phyloP scores from a whole-genome alignment of 768 basidiomycete genomes.

The Termitomyces sp. region DNA sequence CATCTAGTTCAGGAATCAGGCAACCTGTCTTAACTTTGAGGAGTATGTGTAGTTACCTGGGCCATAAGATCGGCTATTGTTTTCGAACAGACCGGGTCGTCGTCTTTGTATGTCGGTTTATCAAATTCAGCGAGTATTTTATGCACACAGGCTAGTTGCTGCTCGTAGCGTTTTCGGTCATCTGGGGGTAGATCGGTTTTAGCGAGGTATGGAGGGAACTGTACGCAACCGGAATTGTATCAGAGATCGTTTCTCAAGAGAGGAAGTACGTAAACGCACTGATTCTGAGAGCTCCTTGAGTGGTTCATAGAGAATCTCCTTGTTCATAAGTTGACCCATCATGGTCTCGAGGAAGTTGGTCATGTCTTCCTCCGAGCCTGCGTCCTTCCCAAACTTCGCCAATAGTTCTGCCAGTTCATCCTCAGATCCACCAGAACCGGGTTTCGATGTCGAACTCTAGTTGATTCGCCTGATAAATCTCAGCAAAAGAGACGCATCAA shows the following conservation, averaged over 20 bases:
- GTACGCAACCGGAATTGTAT: not conserved
- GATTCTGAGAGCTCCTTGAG: conserved; percentile 74
- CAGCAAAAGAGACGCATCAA: not conserved
- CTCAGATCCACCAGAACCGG: conserved; percentile 17
- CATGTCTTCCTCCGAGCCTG: conserved; percentile 44
- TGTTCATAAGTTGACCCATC: conserved; percentile 78
- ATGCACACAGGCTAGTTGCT: conserved; percentile 52
- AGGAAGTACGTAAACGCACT: conserved; percentile 29
- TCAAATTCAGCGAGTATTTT: conserved; percentile 67
- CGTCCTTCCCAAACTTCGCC: conserved; percentile 31
- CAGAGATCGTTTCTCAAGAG: not conserved
- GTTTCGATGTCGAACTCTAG: conserved; percentile 5
- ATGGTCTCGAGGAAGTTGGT: conserved; percentile 71
- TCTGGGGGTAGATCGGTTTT: conserved; percentile 48
- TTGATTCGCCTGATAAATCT: not conserved
- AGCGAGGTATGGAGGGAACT: conserved; percentile 78
- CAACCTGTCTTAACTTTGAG: not conserved
- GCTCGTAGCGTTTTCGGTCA: conserved; percentile 59
- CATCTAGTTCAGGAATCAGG: conserved; percentile 56
- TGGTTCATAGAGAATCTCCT: conserved; percentile 83
- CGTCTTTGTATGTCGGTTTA: conserved; percentile 50
- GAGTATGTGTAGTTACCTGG: conserved; percentile 24
- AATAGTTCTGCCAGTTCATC: conserved; percentile 51
- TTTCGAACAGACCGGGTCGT: conserved; percentile 37
- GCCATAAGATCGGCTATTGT: conserved; percentile 67